Evolutionary conservation across 192 early-diverging fungal species (phyloP), one percentile per base, ranked within the genome.

Genomic region (Chytriomyces sp.): DNA sequence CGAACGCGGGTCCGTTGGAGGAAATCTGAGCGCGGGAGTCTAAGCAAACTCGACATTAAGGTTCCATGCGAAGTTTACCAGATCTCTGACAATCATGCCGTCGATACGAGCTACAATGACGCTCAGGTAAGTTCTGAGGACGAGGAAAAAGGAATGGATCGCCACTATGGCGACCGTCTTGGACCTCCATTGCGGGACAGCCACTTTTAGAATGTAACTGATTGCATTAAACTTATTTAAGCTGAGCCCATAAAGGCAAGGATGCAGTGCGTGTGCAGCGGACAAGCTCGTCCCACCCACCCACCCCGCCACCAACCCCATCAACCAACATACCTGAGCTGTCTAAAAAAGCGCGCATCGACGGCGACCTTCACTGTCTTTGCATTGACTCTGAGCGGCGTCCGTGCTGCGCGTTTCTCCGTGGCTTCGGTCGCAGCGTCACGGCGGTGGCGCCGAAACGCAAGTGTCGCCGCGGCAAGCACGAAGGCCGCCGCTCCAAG

Each of bases 71-170:
- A 59, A 12, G 0, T 83, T 80, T 75, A 96, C 96, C 86, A 98
- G 82, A 73, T 98, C 90, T 83, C 91, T 91, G 76, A 98, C 96
- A 64, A 98, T 92, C 74, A 91, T 88, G 59, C 96, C 96, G 69
- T 98, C 96, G 58, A 98, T 78, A 59, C 89, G 83, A 28, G 96
- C 96, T 22, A 94, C 96, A 1, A 98, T 87, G 25, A 98, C 92
- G 77, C 89, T 90, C 44, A 98, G 83, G 72, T 92, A 98, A 0
- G 96, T 96, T 69, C 96, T 81, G 57, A 95, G 84, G 3, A 98
- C 87, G 58, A 98, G 78, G 78, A 96, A 96, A 41, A 86, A 67
- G 6, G 92, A 89, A 72, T 98, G 94, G 64, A 95, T 77, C 0
- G 88, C 77, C 53, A 98, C 77, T 59, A 98, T 87, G 25, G 84